A percentile compares a stretch with the other conserved stretches of the same genome.
phyloP scores from a whole-genome alignment of 306 rosid species.

The Erythrophleum fordii region DNA sequence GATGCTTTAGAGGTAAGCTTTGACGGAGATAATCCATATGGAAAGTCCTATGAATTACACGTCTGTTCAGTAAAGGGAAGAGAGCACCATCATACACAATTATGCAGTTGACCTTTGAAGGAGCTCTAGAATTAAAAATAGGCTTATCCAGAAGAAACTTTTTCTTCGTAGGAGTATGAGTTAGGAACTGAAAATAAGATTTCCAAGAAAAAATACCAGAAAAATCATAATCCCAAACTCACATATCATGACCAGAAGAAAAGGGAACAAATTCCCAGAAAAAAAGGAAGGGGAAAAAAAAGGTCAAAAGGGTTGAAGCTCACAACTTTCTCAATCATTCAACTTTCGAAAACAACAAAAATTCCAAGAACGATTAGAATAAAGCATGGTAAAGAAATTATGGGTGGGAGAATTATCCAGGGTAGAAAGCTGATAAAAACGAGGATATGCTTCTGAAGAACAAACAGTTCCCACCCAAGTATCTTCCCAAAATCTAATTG shows the following conservation, averaged over 20 bases:
- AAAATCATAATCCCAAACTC: background rate
- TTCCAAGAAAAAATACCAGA: too few species aligned
- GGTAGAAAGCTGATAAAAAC: background rate
- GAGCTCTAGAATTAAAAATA: too few species aligned
- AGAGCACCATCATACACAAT: background rate
- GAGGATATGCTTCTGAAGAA: too few species aligned
- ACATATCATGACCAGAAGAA: background rate
- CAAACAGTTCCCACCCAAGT: background rate
- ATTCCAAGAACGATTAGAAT: too few species aligned
- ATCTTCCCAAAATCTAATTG: background rate
- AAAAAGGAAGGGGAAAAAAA: too few species aligned
- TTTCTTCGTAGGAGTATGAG: background rate
- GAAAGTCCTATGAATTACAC: background rate
- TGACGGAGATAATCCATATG: background rate
- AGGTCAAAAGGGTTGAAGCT: background rate
- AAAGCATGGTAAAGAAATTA: too few species aligned
- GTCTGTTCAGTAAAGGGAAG: background rate
- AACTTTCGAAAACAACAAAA: too few species aligned
- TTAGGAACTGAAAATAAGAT: background rate
- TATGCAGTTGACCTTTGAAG: too few species aligned
- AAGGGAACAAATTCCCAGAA: background rate
- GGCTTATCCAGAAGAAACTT: background rate
- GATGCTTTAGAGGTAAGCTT: background rate
- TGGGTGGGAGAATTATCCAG: background rate
- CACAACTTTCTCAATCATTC: background rate